These are phyloP conservation scores for Gymnopilus dilepis DNA, from an alignment of 768 basidiomycete genomes.

Conservation along the genomic window DNA sequence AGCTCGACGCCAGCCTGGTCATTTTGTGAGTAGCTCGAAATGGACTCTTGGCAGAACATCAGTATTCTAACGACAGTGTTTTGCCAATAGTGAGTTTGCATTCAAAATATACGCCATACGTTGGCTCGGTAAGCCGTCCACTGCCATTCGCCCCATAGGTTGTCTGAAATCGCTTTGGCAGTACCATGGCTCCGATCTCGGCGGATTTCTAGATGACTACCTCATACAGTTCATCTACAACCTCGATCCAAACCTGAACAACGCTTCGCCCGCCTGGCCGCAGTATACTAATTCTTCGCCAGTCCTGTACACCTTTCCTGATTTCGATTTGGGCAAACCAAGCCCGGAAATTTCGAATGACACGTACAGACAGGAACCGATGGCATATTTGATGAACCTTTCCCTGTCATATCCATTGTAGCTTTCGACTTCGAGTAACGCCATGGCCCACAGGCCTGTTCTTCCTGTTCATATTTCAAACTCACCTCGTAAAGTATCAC, in stretches of 20 bases:
- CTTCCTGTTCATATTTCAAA: too few relatives aligned
- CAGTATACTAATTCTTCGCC: conserved; percentile 32
- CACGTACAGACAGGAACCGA: conserved; percentile 35
- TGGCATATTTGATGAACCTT: conserved; percentile 33
- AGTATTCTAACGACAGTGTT: too few relatives aligned
- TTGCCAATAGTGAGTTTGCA: conserved; percentile 31
- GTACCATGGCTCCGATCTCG: conserved; percentile 29
- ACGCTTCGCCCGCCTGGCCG: conserved; percentile 31
- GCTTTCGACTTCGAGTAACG: not conserved
- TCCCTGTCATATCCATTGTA: conserved; percentile 28
- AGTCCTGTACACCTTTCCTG: conserved; percentile 30
- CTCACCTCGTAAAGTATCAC: too few relatives aligned
- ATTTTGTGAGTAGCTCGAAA: conserved; percentile 13
- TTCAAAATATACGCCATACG: conserved; percentile 22
- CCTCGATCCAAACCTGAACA: conserved; percentile 47
- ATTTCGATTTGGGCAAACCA: conserved; percentile 9
- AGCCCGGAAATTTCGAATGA: conserved; percentile 29
- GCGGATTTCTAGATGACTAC: conserved; percentile 30
- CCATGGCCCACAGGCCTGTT: too few relatives aligned
- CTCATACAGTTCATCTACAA: conserved; percentile 26
- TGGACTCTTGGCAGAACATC: not conserved
- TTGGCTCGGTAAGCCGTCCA: conserved; percentile 28
- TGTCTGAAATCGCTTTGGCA: conserved; percentile 3
- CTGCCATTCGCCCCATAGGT: too few relatives aligned
- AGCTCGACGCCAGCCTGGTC: conserved; percentile 45